Evolutionary conservation across 129 eudicot species (phyloP), one percentile per base, ranked within the genome.

Genomic region (Flaveria linearis): DNA sequence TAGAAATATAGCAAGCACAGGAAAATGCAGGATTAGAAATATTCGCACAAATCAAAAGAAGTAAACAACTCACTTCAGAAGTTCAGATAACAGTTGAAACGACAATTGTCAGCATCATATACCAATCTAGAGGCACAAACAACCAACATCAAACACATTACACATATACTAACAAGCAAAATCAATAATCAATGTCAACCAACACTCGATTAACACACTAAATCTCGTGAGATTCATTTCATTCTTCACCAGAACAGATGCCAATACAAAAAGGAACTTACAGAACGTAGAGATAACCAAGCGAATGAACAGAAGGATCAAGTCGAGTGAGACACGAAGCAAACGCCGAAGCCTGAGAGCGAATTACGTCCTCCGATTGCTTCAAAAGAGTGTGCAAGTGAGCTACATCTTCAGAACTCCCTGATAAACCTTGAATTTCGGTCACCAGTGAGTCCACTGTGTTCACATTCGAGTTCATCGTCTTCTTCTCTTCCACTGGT

Each of bases 231-330:
- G 33, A 30, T 0, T 18, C 18, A 20, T 78, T 49, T 18, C 22
- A 69, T 25, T 69, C 30, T 28, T 71, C 63, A 61, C 33, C 50
- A 41, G 3, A 43, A 72, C 73, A 4, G 22, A 45, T n/a, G 39
- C 39, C 28, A 60, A 49, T 53, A 73, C 23, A 7, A 45, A 77
- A 25, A 15, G 73, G 42, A 1, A 74, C 87, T 66, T 79, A 95
- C 99, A 95, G 60, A 56, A 89, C 71, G 79, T 85, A 91, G 69
- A 95, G 94, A 79, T 82, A 95, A 66, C 96, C 99, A 13, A 95
- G 99, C 9, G 99, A 95, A 70, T 95, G 96, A 16, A 69, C 3
- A 4, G 90, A 68, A 4, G 99, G 97, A 71, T 95, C 97, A 71
- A 95, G 87, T 20, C 75, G 80, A 23, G 71, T 53, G 82, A 95